Conservation (phyloP, 139 green algal genomes). For the Auxenochlorella pyrenoidosa region DNA sequence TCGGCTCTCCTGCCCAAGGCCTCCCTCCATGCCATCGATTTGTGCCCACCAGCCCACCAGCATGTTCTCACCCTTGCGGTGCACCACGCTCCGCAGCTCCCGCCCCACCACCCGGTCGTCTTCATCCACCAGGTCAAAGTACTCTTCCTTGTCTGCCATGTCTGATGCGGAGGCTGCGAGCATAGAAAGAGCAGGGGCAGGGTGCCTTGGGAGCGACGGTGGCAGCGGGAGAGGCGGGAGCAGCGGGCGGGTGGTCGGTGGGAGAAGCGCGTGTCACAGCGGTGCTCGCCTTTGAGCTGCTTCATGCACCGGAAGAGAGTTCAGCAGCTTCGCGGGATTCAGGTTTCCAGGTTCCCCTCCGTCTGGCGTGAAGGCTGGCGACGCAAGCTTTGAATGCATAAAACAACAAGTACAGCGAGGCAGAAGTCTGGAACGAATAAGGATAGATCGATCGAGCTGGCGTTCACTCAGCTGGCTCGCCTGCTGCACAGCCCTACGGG, state of each 20-base stretch:
- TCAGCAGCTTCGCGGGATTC: too few relatives aligned
- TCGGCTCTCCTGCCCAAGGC: too few relatives aligned
- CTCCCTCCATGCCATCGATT: neutral
- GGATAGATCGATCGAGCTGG: neutral
- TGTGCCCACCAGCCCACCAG: too few relatives aligned
- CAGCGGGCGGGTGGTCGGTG: neutral
- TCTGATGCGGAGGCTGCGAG: neutral
- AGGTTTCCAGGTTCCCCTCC: too few relatives aligned
- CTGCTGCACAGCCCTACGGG: too few relatives aligned
- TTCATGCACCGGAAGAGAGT: neutral
- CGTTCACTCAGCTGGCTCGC: too few relatives aligned
- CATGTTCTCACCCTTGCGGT: conserved; percentile 30
- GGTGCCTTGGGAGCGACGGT: neutral
- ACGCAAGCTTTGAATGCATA: too few relatives aligned
- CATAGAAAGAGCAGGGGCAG: too few relatives aligned
- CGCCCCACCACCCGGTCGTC: conserved; percentile 39
- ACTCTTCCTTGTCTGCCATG: conserved; percentile 52
- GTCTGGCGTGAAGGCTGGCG: too few relatives aligned
- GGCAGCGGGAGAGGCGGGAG: neutral
- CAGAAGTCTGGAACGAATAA: neutral
- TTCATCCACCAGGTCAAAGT: conserved; percentile 62
- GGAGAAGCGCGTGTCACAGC: neutral
- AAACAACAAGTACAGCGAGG: too few relatives aligned
- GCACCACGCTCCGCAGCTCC: conserved; percentile 29
- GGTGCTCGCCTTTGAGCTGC: neutral